Percentiles rank a stretch among this genome's conserved stretches.
Evolutionary conservation across 441 rosid genomes (phyloP).

Genomic region (Croton laevigatus): DNA sequence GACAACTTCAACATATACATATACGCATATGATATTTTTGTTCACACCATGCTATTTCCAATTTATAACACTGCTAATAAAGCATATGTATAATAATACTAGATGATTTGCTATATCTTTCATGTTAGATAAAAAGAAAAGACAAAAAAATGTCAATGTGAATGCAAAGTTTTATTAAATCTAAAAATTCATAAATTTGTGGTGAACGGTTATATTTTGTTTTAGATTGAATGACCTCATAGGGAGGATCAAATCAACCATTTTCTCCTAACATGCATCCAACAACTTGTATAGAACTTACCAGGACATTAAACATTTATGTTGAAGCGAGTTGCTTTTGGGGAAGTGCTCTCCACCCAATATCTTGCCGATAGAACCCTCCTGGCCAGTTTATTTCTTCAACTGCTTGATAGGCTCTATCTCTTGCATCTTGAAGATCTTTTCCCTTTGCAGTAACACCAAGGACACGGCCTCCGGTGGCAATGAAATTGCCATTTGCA

Average conservation of each 20-base stretch:
- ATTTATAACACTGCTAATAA: too few species aligned
- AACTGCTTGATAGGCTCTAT: conserved; percentile 62
- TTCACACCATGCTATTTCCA: too few species aligned
- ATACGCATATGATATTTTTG: too few species aligned
- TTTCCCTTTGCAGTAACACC: conserved; percentile 81
- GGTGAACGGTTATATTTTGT: background rate
- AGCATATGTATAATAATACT: too few species aligned
- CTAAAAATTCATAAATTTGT: background rate
- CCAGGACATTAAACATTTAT: background rate
- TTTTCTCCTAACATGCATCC: background rate
- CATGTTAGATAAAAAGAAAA: too few species aligned
- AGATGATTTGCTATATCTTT: too few species aligned
- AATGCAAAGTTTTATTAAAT: background rate
- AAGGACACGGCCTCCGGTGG: conserved; percentile 83
- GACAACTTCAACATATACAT: too few species aligned
- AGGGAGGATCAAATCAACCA: background rate
- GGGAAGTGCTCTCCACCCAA: conserved; percentile 91
- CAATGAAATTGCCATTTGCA: conserved; percentile 57
- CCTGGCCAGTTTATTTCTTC: conserved; percentile 75
- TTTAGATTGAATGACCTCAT: background rate
- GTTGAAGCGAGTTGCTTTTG: conserved; percentile 37
- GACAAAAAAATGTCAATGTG: background rate
- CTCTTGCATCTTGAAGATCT: conserved; percentile 72
- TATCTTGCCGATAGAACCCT: conserved; percentile 73
- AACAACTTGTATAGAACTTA: background rate